Evolutionary conservation across 2,329 filamentous ascomycete genomes (phyloP), one percentile per base, ranked within the genome.

Genomic region (Stagonosporopsis chrysanthemi): DNA sequence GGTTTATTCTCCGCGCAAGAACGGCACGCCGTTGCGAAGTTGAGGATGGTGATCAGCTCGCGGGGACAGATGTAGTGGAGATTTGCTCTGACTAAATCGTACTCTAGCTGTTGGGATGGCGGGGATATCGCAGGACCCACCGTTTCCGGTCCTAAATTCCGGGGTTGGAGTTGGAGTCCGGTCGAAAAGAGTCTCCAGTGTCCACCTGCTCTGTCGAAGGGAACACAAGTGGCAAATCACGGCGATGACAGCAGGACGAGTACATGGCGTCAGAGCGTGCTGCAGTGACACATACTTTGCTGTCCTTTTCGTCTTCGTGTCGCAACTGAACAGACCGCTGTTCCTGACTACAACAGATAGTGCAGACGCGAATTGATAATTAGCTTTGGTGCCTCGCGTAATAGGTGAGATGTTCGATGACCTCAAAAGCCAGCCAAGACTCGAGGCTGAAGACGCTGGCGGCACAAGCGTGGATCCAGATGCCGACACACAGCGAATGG

Each of bases 401-500:
- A 44, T 44, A 4, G 24, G 23, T 33, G 29, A 44, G 31, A 33
- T 23, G 29, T 38, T 48, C 17, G 28, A 52, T 40, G 43, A 57
- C 26, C 36, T 47, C 42, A 39, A 47, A 44, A 24, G 54, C 43
- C 15, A 36, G 50, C 51, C 50, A 58, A 58, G 56, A 43, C 35
- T 47, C 46, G 51, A 58, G 56, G 56, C 56, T 58, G 56, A 58
- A 54, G 12, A 41, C 19, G 17, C 28, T 31, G 38, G 48, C 48
- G 40, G 47, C 46, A 31, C 47, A 47, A 56, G 42, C 36, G 39
- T 17, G 40, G 28, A 8, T 12, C 40, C 40, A 29, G 23, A 17
- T 42, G 47, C 62, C 63, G 65, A 66, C 58, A 60, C 51, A 43
- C 44, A 60, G 41, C 63, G 55, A 66, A 66, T 64, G 23, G 52